These are phyloP conservation scores for Trichosporon coremiiforme DNA, from an alignment of 1,284 basidiomycete genomes.

Conservation along the genomic window DNA sequence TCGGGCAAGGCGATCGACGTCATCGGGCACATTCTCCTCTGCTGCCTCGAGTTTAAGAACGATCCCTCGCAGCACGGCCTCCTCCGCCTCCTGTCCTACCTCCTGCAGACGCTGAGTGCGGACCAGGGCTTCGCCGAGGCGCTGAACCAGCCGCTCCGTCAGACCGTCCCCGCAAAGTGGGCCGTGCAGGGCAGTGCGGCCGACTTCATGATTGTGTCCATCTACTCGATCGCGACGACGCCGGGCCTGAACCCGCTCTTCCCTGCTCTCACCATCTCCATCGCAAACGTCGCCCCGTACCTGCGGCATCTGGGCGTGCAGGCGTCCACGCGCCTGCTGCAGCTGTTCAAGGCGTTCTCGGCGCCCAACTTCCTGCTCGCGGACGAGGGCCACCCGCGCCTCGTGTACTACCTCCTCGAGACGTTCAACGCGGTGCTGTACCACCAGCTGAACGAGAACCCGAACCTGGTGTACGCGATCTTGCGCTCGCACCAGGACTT, in stretches of 20 bases:
- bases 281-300: conserved; percentile 84
- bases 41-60: conserved; percentile 81
- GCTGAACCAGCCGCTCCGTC: conserved; percentile 62
- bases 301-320: conserved; percentile 78
- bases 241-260: conserved; percentile 83
- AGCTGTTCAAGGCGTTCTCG: conserved; percentile 86
- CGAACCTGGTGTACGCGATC: conserved; percentile 83
- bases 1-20: conserved; percentile 75
- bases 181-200: conserved; percentile 70
- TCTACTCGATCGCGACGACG: conserved; percentile 87
- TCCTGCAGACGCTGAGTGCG: conserved; percentile 86
- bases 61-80: conserved; percentile 92
- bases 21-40: conserved; percentile 73
- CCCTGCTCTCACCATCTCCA: conserved; percentile 83
- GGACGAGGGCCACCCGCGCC: conserved; percentile 88
- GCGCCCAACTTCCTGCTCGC: conserved; percentile 84
- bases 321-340: conserved; percentile 77
- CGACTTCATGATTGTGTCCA: conserved; percentile 85
- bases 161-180: conserved; percentile 73
- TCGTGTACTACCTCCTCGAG: conserved; percentile 75
- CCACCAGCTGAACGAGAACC: conserved; percentile 70
- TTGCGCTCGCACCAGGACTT: conserved; percentile 78
- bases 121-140: conserved; percentile 73
- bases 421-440: conserved; percentile 82
- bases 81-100: conserved; percentile 84